Evolutionary conservation across 257 asterid genomes (phyloP), one percentile per base, ranked within the genome.

Genomic region (Thymus quinquecostatus): DNA sequence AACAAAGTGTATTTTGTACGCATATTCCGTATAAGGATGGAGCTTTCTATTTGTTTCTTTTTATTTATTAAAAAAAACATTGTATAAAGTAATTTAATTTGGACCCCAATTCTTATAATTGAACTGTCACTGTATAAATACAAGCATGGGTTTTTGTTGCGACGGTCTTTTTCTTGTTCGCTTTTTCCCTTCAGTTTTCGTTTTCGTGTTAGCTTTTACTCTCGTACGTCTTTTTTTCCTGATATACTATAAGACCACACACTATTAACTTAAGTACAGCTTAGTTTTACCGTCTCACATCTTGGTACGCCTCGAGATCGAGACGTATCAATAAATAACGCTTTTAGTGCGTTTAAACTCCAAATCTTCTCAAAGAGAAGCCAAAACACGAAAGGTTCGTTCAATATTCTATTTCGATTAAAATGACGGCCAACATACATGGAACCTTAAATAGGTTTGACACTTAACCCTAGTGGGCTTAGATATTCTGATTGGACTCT

Each of bases 111-210:
- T 69, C 75, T 58, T 69, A 72, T 80, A 41, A 78, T 69, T 76
- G 79, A 73, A 72, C 48, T 76, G 82, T 79, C 78, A 64, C 79
- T 71, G 41, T 43, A 60, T 8, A 65, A 41, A 64, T 1, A 32
- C 62, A 36, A 62, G 77, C 77, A 81, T 77, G 78, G 49, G 56
- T 70, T 68, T 77, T 72, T 60, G 79, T 66, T 62, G 9, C 54
- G 61, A 34, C 38, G 45, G 49, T 69, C 76, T 70, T 68, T 77
- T 60, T 48, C 56, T 30, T 32, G 43, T 67, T 14, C 3, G 51
- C 45, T 80, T 75, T 75, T 66, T 63, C 53, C 66, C 28, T 64
- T 34, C 73, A 45, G 5, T 64, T 53, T 76, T 69, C 56, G 41
- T 49, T 76, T 64, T 64, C 68, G 29, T 38, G 8, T 7, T 9